A percentile compares a stretch with the other conserved stretches of the same genome.
phyloP scores from a whole-genome alignment of 1,284 basidiomycete genomes.

The Naganishia sp. region DNA sequence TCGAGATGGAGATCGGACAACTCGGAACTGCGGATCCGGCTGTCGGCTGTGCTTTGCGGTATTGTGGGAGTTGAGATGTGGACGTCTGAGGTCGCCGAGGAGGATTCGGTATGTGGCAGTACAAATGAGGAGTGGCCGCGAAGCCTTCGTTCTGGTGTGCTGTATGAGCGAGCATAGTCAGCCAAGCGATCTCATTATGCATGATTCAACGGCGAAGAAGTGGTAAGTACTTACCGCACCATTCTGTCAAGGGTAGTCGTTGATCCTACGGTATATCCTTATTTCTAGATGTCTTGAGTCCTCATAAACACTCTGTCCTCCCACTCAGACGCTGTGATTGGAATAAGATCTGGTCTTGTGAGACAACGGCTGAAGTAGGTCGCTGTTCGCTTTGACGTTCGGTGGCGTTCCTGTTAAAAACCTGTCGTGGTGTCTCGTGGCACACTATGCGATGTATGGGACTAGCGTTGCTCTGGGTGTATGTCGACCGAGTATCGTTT shows the following conservation, averaged over 20 bases:
- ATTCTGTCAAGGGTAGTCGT: not conserved
- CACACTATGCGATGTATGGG: no score
- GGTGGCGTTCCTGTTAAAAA: no score
- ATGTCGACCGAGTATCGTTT: no score
- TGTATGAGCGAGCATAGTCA: not conserved
- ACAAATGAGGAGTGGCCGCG: constrained; percentile 17
- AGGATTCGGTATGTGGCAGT: constrained; percentile 22
- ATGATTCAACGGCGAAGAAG: not conserved
- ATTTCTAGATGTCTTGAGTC: not conserved
- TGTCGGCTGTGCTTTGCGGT: constrained; percentile 14
- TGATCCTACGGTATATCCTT: not conserved
- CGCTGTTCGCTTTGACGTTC: no score
- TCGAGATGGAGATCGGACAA: constrained; percentile 14
- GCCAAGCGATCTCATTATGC: not conserved
- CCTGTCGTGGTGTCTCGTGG: no score
- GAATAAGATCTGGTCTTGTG: no score
- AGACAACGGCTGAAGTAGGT: no score
- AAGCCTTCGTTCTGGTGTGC: constrained; percentile 22
- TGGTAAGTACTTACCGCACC: constrained; percentile 4
- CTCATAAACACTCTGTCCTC: no score
- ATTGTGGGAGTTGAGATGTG: not conserved
- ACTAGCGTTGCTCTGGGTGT: no score
- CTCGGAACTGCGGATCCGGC: constrained; percentile 13
- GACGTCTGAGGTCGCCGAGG: not conserved
- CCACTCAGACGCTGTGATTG: no score